Base-by-base conservation (phyloP, 345 rosid species). In the Sisymbrium altissimum region DNA sequence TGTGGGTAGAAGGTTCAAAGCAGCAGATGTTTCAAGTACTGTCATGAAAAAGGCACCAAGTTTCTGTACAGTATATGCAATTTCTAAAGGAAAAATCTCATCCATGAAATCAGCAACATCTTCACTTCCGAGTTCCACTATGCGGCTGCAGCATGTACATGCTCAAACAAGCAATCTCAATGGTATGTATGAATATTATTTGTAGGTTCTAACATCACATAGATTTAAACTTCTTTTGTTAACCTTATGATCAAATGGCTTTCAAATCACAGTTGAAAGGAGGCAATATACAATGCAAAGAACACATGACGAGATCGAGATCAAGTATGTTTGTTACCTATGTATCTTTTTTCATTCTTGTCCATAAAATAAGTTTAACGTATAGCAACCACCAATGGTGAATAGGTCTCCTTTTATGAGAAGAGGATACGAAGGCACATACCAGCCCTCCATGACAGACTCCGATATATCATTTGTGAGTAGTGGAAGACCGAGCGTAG, bases 391-490 rank as follows among this genome's bases (percentile, higher is more conserved):
- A 50, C 49, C 21, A 41, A 77, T 56, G 53, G 53, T 78, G 57
- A 27, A 58, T 40, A 60, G 92, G 83, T 89, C 95, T 5, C 92
- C 93, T 0, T 88, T 92, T 76, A 68, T 46, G 11, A 83, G 87
- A 78, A 62, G 68, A 32, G 78, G 82, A 68, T 65, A 41, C 32
- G 41, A 74, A 4, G 64, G 55, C 13, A 80, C 61, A 64, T 89
- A 83, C 35, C 86, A 87, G 68, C 78, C 82, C 3, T 77, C 85
- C 1, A 4, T 58, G 39, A 48, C 77, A 8, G 98, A 90, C 0
- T 78, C 84, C 0, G 98, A 92, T 74, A 85, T 87, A 83, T 87
- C 99, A 48, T 90, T 76, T 70, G 90, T 85, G 52, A 90, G 97
- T 82, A 85, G 53, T 58, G 81, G 70, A 68, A 88, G 89, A 72